phyloP scores from a whole-genome alignment of 2,329 filamentous ascomycete genomes.

The Colletotrichum sp. region DNA sequence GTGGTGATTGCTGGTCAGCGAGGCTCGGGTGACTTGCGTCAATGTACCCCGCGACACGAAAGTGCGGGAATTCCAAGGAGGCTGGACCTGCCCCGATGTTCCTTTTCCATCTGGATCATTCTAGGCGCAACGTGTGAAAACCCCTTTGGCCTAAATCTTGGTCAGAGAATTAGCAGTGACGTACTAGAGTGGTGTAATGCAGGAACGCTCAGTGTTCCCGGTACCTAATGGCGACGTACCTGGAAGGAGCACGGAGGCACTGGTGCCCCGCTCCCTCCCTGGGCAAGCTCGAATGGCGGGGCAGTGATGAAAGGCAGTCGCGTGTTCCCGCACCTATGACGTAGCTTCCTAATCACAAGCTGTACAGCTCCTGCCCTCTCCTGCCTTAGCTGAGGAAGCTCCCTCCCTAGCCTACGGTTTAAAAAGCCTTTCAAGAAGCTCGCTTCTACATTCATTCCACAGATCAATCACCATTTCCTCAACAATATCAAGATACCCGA shows the following conservation, averaged over 20 bases:
- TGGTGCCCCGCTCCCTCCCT: conserved; percentile 17
- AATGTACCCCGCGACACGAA: neutral
- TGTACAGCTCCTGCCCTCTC: conserved; percentile 6
- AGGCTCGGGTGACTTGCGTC: neutral
- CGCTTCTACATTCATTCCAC: neutral
- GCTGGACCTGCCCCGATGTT: neutral
- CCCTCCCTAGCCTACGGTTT: neutral
- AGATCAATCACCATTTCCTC: conserved; percentile 4
- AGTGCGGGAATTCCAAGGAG: neutral
- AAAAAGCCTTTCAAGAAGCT: conserved; percentile 1
- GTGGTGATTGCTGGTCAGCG: neutral
- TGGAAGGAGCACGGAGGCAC: conserved; percentile 4
- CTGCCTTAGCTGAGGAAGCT: conserved; percentile 8
- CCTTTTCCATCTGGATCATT: conserved; percentile 15
- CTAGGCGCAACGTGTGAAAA: conserved; percentile 17
- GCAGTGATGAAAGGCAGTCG: conserved; percentile 22
- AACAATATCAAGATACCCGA: conserved; percentile 7
- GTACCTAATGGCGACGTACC: conserved; percentile 17
- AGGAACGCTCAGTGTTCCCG: conserved; percentile 20
- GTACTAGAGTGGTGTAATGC: conserved; percentile 16
- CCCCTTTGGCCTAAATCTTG: conserved; percentile 12
- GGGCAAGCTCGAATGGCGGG: conserved; percentile 21
- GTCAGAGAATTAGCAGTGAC: conserved; percentile 14
- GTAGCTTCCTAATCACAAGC: conserved; percentile 22
- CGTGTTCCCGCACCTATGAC: conserved; percentile 23